Conservation (phyloP, 805 yeast genomes). For the Candida tammaniensis region DNA sequence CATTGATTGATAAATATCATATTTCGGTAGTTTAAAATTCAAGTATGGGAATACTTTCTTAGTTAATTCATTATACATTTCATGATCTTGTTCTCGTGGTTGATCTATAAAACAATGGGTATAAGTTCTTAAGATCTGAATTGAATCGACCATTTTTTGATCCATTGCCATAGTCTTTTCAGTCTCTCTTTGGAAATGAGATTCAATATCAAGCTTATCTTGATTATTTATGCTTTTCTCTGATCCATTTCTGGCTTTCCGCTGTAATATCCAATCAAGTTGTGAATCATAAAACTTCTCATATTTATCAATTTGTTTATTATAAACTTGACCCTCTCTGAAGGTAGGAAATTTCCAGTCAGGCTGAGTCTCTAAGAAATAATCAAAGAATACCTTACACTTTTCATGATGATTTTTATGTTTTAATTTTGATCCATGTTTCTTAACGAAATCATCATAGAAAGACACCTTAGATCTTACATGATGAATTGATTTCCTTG, state of each 20-base stretch:
- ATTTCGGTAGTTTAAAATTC: conserved; percentile 20
- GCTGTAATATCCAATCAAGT: neutral
- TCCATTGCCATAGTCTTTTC: conserved; percentile 17
- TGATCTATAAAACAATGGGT: conserved; percentile 25
- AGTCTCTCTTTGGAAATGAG: conserved; percentile 15
- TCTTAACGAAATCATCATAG: conserved; percentile 15
- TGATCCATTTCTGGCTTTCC: conserved; percentile 3
- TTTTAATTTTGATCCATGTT: conserved; percentile 7
- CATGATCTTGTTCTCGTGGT: conserved; percentile 1
- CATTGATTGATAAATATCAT: conserved; percentile 15
- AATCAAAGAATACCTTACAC: conserved; percentile 24
- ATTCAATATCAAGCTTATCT: conserved; percentile 19
- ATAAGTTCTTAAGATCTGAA: conserved; percentile 25
- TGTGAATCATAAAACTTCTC: conserved; percentile 8
- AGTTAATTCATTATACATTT: conserved; percentile 17
- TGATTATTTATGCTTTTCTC: neutral
- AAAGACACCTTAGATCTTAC: conserved; percentile 21
- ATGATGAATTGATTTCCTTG: conserved; percentile 20
- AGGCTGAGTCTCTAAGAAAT: conserved; percentile 17
- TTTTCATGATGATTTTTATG: conserved; percentile 16
- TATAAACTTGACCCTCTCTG: conserved; percentile 6
- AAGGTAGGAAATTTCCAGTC: conserved; percentile 21
- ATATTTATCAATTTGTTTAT: conserved; percentile 15
- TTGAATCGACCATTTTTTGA: conserved; percentile 30
- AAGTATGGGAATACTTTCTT: conserved; percentile 28